Percentiles rank a stretch among this genome's conserved stretches.
Conservation (phyloP, 2,329 filamentous ascomycete species). For the Aspergillus sojae region DNA sequence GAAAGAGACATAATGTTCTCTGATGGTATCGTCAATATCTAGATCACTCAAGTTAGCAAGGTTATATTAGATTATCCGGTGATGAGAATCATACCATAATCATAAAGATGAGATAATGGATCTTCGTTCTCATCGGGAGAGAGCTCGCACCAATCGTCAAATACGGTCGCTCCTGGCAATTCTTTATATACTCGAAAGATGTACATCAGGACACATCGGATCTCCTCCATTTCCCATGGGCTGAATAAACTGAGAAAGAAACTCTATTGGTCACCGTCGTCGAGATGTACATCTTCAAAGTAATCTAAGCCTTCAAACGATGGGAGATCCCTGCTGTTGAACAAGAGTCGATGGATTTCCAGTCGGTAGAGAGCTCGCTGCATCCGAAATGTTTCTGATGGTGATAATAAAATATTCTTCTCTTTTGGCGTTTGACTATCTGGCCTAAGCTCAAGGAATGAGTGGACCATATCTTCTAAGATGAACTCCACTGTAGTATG, state of each 20-base stretch:
- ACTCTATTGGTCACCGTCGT: background rate
- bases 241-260: background rate
- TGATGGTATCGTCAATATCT: background rate
- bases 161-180: background rate
- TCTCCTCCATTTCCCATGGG: background rate
- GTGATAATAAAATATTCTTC: background rate
- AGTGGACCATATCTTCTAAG: background rate
- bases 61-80: background rate
- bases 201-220: background rate
- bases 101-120: background rate
- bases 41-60: background rate
- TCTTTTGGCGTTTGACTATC: background rate
- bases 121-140: background rate
- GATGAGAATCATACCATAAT: too few relatives aligned
- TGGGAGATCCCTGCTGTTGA: background rate
- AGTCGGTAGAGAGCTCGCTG: background rate
- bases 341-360: background rate
- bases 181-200: background rate
- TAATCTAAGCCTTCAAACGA: background rate
- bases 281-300: background rate
- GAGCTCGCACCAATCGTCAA: background rate
- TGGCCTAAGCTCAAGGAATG: background rate
- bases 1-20: background rate
- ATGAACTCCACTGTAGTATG: background rate
- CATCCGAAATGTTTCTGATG: background rate